Evolutionary conservation across 805 yeast species (phyloP).

Genomic region (Candida anglica): DNA sequence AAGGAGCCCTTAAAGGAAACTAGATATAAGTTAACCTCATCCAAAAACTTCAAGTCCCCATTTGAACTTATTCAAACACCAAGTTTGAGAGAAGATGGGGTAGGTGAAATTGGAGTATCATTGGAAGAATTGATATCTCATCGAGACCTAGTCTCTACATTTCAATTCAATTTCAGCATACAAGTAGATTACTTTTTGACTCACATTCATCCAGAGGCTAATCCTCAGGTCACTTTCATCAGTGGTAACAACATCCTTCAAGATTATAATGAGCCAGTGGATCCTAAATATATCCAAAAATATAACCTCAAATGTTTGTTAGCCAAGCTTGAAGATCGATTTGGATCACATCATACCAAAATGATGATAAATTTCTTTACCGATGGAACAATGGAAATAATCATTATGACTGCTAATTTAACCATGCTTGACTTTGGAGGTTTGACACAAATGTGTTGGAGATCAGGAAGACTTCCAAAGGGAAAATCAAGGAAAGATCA

Average conservation of each 20-base stretch:
- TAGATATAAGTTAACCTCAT: not conserved
- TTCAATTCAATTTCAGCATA: conserved; percentile 47
- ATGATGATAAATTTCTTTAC: conserved; percentile 56
- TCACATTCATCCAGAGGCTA: conserved; percentile 21
- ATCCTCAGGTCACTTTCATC: conserved; percentile 20
- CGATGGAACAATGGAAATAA: conserved; percentile 45
- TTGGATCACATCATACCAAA: conserved; percentile 61
- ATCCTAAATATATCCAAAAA: conserved; percentile 9
- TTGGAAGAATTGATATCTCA: conserved; percentile 15
- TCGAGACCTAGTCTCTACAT: conserved; percentile 14
- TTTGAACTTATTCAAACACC: conserved; percentile 2
- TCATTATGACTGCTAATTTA: conserved; percentile 58
- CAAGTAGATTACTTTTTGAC: conserved; percentile 37
- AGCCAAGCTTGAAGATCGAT: conserved; percentile 28
- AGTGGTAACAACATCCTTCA: conserved; percentile 21
- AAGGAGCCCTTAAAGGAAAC: not conserved
- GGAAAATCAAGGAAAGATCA: conserved; percentile 5
- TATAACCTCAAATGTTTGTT: conserved; percentile 27
- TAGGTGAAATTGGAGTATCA: not conserved
- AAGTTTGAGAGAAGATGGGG: not conserved
- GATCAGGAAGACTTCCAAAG: conserved; percentile 40
- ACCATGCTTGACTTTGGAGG: conserved; percentile 50
- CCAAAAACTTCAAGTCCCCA: not conserved
- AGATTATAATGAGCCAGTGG: conserved; percentile 7
- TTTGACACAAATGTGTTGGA: conserved; percentile 68